A percentile compares a stretch with the other conserved stretches of the same genome.
These are phyloP conservation scores for Aspergillus cavernicola DNA, from an alignment of 495 filamentous ascomycete genomes.

Conservation along the genomic window DNA sequence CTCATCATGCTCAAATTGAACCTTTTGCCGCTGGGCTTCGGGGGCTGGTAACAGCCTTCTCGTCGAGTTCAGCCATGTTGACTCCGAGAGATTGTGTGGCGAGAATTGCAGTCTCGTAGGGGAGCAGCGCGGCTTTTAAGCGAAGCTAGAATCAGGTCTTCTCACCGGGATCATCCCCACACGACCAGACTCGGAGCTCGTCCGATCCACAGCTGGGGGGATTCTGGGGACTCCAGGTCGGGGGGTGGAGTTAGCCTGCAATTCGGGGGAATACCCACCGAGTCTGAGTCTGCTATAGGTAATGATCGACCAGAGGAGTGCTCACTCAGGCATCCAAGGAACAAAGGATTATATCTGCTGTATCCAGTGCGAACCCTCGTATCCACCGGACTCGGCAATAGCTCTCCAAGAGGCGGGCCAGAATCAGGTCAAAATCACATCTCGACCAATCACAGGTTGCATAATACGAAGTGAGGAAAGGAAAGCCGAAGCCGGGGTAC, in stretches of 20 bases:
- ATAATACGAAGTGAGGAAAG: too few species aligned
- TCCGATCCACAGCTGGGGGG: not conserved
- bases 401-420: too few species aligned
- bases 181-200: not conserved
- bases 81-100: too few species aligned
- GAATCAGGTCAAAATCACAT: too few species aligned
- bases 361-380: too few species aligned
- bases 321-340: too few species aligned
- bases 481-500: too few species aligned
- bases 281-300: not conserved
- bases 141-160: not conserved
- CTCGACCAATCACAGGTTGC: too few species aligned
- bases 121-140: constrained; percentile 1
- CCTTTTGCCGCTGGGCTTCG: not conserved
- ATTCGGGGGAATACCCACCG: not conserved
- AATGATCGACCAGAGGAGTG: not conserved
- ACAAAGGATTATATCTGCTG: too few species aligned
- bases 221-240: not conserved
- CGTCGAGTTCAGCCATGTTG: constrained; percentile 9
- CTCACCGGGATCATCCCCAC: too few species aligned
- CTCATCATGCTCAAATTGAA: constrained; percentile 22
- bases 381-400: too few species aligned
- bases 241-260: not conserved
- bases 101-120: too few species aligned
- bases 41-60: constrained; percentile 2